phyloP scores from a whole-genome alignment of 495 filamentous ascomycete genomes.

The Hypoxylon intermedium region DNA sequence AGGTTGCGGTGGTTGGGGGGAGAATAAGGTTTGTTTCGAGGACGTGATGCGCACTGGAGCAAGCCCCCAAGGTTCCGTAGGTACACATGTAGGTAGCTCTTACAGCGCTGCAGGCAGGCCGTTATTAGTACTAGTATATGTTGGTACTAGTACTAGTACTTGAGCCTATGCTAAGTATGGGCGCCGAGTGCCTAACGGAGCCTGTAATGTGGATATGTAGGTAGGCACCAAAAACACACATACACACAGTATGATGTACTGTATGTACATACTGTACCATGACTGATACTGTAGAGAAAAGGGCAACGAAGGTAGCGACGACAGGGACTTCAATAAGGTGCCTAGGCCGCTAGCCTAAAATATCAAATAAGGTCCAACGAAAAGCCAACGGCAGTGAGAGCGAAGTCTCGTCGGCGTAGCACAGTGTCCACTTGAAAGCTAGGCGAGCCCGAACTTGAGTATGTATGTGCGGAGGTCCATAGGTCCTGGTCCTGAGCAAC shows the following conservation, averaged over 20 bases:
- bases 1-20: slow-evolving; percentile 40
- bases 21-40: slow-evolving; percentile 1
- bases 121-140: too few species aligned
- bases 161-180: too few species aligned
- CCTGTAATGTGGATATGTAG: too few species aligned
- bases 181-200: too few species aligned
- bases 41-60: neutral
- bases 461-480: slow-evolving; percentile 16
- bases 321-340: neutral
- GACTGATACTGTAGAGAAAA: too few species aligned
- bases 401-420: slow-evolving; percentile 11
- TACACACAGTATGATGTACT: too few species aligned
- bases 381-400: neutral
- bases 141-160: too few species aligned
- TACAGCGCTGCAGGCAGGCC: too few species aligned
- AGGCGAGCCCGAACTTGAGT: slow-evolving; percentile 5
- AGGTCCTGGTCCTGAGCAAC: slow-evolving; percentile 28
- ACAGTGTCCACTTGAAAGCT: slow-evolving; percentile 19
- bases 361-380: neutral
- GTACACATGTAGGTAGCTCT: too few species aligned
- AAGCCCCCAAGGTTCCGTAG: neutral
- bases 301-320: too few species aligned
- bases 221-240: too few species aligned
- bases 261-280: too few species aligned
- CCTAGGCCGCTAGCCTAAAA: neutral